Evolutionary conservation across 441 rosid genomes (phyloP), one percentile per base, ranked within the genome.

Genomic region (Daphne laureola): DNA sequence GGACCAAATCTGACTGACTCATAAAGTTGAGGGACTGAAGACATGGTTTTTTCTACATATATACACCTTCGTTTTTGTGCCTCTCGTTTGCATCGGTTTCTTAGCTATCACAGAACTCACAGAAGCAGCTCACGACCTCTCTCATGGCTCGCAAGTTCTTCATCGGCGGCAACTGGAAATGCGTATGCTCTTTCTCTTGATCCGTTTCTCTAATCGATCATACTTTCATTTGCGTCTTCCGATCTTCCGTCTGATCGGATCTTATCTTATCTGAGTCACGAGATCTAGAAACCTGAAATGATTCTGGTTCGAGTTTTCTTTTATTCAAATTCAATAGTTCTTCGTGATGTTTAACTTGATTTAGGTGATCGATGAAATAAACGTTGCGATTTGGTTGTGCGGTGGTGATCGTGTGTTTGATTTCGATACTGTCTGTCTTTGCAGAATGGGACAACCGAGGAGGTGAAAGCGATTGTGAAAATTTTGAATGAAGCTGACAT

Each of bases 141-240:
- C 55, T 44, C 18, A 82, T 82, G 93, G 83, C 53, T 63, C 69
- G 89, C 52, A 82, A 69, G 46, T 82, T 84, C 76, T 77, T 82
- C 72, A 78, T 84, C 71, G 89, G 84, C 58, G 93, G 93, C 70
- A 84, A 84, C 82, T 82, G 93, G 93, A 84, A 84, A 84, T 82
- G 89, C 64, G 86, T 82, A 75, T 4, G 83, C 56, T 64, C 16
- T 50, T 18, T 15, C 17, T 55, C 23, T 2, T 21, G 44, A 46
- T 56, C 43, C 21, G 14, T 17, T n/a, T 18, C 43, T 56, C 3
- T 17, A 16, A 4, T n/a, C 16, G 3, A 31, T 14, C 41, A 44
- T 47, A 46, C 23, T 14, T 14, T 36, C 52, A 49, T 46, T 23
- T 58, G 2, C 26, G 26, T 43, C 3, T 4, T 15, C 42, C 40